Evolutionary conservation across 148 eudicot genomes (phyloP).

Genomic region (Rhododendron ferrugineum): DNA sequence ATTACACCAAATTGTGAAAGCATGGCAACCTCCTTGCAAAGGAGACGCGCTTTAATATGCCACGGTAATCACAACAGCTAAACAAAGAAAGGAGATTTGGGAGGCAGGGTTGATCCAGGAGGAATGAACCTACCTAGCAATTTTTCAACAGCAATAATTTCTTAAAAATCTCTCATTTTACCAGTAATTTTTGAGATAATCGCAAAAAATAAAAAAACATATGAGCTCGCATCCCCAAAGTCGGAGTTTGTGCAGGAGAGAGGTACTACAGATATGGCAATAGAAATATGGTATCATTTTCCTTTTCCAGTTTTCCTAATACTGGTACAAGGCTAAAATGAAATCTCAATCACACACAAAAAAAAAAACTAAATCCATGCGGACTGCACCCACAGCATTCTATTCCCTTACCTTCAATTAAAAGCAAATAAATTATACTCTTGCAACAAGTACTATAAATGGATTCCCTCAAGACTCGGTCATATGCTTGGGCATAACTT

Average conservation of each 20-base stretch:
- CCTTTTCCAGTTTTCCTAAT: not conserved
- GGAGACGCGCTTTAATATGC: not conserved
- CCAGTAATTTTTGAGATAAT: not conserved
- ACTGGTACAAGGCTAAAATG: not conserved
- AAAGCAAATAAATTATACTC: not conserved
- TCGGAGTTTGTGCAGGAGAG: not conserved
- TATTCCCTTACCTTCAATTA: not conserved
- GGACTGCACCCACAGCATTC: not conserved
- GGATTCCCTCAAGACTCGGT: not conserved
- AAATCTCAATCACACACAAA: not conserved
- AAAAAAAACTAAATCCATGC: not conserved
- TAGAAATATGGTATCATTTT: not conserved
- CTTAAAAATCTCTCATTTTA: not conserved
- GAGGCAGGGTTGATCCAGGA: not conserved
- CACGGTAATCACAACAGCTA: not conserved
- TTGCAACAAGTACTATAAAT: not conserved
- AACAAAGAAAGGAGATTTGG: not conserved
- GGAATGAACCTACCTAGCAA: not conserved
- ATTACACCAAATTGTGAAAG: not conserved
- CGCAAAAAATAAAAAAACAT: not conserved
- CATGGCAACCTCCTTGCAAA: not conserved
- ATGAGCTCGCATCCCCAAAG: not conserved
- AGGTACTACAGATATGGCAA: too few relatives aligned
- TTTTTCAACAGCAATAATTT: not conserved
- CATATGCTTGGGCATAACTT: not conserved